phyloP scores from a whole-genome alignment of 495 filamentous ascomycete species.

The Penicillium psychrofluorescens region DNA sequence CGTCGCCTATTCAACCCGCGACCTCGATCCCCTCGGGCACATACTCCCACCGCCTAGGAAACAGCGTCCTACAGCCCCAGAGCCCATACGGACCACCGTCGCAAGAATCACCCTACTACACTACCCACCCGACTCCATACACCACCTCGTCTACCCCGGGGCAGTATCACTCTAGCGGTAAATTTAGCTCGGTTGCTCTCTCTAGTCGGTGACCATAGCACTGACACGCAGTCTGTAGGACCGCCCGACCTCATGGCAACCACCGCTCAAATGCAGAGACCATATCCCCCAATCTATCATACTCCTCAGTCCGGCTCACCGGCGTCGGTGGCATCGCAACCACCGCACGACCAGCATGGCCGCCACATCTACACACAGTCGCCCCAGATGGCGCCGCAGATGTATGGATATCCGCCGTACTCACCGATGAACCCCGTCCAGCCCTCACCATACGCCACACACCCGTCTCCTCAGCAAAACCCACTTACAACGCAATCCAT shows the following conservation, averaged over 20 bases:
- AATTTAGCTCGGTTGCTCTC: slow-evolving; percentile 21
- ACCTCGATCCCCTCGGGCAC: slow-evolving; percentile 46
- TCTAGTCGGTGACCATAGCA: too few relatives aligned
- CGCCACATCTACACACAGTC: slow-evolving; percentile 78
- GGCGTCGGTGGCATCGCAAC: slow-evolving; percentile 87
- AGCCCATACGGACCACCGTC: slow-evolving; percentile 50
- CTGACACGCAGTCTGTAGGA: slow-evolving; percentile 39
- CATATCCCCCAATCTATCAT: slow-evolving; percentile 90
- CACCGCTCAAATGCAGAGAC: slow-evolving; percentile 69
- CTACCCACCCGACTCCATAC: slow-evolving; percentile 62
- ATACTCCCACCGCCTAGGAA: slow-evolving; percentile 47
- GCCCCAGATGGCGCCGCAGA: slow-evolving; percentile 64
- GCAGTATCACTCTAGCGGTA: slow-evolving; percentile 75
- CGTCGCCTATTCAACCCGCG: slow-evolving; percentile 37
- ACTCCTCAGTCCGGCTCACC: slow-evolving; percentile 95
- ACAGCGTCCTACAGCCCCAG: slow-evolving; percentile 37
- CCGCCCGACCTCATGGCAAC: slow-evolving; percentile 91
- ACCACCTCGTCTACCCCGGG: slow-evolving; percentile 59
- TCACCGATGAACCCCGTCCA: slow-evolving; percentile 62
- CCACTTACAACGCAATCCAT: slow-evolving; percentile 55
- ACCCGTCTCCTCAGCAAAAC: slow-evolving; percentile 62
- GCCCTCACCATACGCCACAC: slow-evolving; percentile 69
- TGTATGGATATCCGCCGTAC: slow-evolving; percentile 73
- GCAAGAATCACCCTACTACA: slow-evolving; percentile 67
- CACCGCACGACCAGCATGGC: slow-evolving; percentile 71